These are phyloP conservation scores for Pholiota microspora DNA, from an alignment of 768 basidiomycete species.

Conservation along the genomic window DNA sequence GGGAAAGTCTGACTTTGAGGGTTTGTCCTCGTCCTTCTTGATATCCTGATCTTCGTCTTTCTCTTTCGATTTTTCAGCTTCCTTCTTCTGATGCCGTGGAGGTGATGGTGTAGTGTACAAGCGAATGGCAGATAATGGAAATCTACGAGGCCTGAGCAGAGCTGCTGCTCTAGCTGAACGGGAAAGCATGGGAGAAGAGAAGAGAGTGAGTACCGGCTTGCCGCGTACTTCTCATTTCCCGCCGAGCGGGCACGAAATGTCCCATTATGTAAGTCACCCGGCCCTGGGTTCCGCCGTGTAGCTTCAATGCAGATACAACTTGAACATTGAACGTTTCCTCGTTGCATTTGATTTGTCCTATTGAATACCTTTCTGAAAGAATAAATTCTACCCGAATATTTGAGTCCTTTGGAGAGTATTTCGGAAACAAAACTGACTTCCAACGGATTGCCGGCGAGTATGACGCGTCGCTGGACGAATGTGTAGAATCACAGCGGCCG, in stretches of 20 bases:
- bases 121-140: constrained; percentile 35
- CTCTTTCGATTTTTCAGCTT: constrained; percentile 13
- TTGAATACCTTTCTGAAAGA: too few relatives aligned
- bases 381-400: too few relatives aligned
- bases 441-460: too few relatives aligned
- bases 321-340: too few relatives aligned
- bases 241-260: constrained; percentile 3
- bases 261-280: constrained; percentile 20
- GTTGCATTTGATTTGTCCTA: too few relatives aligned
- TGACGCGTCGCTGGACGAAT: too few relatives aligned
- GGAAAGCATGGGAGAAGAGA: constrained; percentile 51
- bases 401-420: too few relatives aligned
- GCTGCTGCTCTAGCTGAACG: constrained; percentile 57
- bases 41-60: constrained; percentile 22
- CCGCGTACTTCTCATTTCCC: too few relatives aligned
- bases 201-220: constrained; percentile 13
- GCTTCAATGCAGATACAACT: too few relatives aligned
- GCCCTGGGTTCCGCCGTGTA: constrained; percentile 19
- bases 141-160: constrained; percentile 39
- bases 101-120: constrained; percentile 47
- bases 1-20: constrained; percentile 46
- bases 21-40: constrained; percentile 35
- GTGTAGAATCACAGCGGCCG: too few relatives aligned
- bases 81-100: constrained; percentile 22
- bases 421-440: too few relatives aligned